phyloP scores from a whole-genome alignment of 2,329 filamentous ascomycete genomes.

The Ceratocystis eucalypticola region DNA sequence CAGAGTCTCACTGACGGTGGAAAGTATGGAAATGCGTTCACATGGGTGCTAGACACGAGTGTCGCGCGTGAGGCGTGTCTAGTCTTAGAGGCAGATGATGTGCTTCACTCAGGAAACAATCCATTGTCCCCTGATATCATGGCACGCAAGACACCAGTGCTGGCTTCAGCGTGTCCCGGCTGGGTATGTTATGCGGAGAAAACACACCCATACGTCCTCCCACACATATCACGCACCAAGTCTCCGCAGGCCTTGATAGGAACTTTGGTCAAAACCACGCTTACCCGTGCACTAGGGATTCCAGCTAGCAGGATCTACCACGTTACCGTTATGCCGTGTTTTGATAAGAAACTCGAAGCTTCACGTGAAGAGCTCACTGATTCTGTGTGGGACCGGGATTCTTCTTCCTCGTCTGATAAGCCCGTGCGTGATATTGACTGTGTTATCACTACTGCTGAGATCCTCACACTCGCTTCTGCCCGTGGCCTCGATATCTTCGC shows the following conservation, averaged over 20 bases:
- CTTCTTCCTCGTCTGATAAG: slow-evolving; percentile 28
- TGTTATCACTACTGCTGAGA: slow-evolving; percentile 91
- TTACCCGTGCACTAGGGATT: slow-evolving; percentile 60
- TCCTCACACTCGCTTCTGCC: slow-evolving; percentile 76
- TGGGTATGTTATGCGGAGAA: slow-evolving; percentile 99
- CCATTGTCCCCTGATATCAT: slow-evolving; percentile 5
- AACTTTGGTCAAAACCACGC: slow-evolving; percentile 73
- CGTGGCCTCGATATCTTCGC: slow-evolving; percentile 63
- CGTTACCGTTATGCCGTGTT: slow-evolving; percentile 92
- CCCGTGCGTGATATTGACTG: slow-evolving; percentile 85
- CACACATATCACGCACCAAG: slow-evolving; percentile 81
- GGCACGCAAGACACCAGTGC: slow-evolving; percentile 40
- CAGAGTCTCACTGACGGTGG: slow-evolving; percentile 58
- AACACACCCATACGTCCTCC: slow-evolving; percentile 84
- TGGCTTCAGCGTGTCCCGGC: slow-evolving; percentile 85
- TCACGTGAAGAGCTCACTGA: slow-evolving; percentile 86
- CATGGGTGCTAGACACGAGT: slow-evolving; percentile 86
- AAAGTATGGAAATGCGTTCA: slow-evolving; percentile 60
- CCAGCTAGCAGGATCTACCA: slow-evolving; percentile 79
- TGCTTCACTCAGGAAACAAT: slow-evolving; percentile 29
- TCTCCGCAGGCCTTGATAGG: slow-evolving; percentile 88
- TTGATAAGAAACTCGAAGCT: slow-evolving; percentile 97
- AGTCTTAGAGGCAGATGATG: slow-evolving; percentile 65
- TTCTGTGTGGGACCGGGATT: slow-evolving; percentile 44
- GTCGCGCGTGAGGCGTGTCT: slow-evolving; percentile 67